Evolutionary conservation across 345 rosid species (phyloP), one percentile per base, ranked within the genome.

Genomic region (Salix caprea): DNA sequence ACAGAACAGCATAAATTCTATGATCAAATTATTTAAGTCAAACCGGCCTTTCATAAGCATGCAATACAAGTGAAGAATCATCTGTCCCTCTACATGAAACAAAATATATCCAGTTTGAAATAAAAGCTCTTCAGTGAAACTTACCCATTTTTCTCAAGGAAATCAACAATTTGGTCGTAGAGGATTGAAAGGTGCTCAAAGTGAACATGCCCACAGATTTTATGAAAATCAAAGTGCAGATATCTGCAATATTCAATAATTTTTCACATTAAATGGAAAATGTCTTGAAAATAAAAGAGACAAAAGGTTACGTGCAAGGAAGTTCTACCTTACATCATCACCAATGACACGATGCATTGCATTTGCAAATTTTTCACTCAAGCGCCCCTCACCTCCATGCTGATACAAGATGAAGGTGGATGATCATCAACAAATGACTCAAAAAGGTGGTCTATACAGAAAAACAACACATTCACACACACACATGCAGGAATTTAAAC

Each of bases 151-250:
- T 88, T 85, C 48, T 92, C 97, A 28, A 96, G 92, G 82, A 93
- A 96, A 81, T 85, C 88, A 81, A 80, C 92, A 26, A 96, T 92
- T 88, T 93, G 89, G 18, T 92, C 98, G 74, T 92, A 92, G 24
- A 96, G 97, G 84, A 91, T 87, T 58, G 99, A 93, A 73, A 96
- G 91, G 72, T 89, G 94, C 92, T 96, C 98, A 87, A 96, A 96
- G 83, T 91, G 98, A 84, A 93, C 84, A 75, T 96, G 98, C 74
- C 99, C 99, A 70, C 98, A 96, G 82, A 96, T 83, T 32, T 68
- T 85, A 83, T 93, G 97, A 75, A 96, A 96, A 89, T 96, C 98
- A 30, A 96, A 96, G 91, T 92, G 98, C 82, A 96, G 77, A 84
- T 96, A 93, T 82, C 99, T 96, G 83, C 87, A 88, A 50, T 72